Percentiles rank a stretch among this genome's conserved stretches.
Conservation (phyloP, 2,329 filamentous ascomycete species). For the Diaporthe amygdali region DNA sequence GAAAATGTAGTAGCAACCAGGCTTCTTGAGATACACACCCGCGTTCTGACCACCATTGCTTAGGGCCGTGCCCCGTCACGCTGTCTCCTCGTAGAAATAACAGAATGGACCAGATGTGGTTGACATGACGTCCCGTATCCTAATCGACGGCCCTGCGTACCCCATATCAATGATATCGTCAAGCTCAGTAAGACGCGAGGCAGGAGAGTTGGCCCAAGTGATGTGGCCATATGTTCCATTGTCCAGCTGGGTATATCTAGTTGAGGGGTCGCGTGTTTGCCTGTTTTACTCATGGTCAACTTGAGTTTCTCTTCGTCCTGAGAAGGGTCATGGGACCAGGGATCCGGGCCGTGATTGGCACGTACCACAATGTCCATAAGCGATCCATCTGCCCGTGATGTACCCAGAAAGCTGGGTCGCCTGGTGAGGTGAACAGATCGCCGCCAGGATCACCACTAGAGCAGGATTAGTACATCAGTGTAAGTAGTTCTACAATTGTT, state of each 20-base stretch:
- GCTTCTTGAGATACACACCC: neutral
- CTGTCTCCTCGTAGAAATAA: constrained; percentile 8
- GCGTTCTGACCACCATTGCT: neutral
- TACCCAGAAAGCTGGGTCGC: constrained; percentile 40
- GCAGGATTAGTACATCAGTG: neutral
- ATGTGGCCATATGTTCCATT: neutral
- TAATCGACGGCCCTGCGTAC: constrained; percentile 5
- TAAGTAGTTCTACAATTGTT: neutral
- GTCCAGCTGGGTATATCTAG: neutral
- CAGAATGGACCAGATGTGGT: constrained; percentile 7
- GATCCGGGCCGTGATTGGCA: neutral
- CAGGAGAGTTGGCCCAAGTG: neutral
- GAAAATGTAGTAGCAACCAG: neutral
- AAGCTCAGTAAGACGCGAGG: neutral
- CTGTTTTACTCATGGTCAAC: neutral
- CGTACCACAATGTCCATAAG: constrained; percentile 27
- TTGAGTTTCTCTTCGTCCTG: neutral
- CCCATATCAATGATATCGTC: constrained; percentile 3
- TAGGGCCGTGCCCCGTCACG: neutral
- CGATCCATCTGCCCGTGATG: constrained; percentile 38
- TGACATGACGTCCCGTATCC: constrained; percentile 4
- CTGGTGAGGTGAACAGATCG: constrained; percentile 3
- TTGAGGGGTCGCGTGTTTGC: constrained; percentile 22
- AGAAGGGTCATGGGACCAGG: neutral
- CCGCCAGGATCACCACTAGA: constrained; percentile 17